Conservation (phyloP, 371 early-diverging fungal genomes). For the Circinella umbellata region DNA sequence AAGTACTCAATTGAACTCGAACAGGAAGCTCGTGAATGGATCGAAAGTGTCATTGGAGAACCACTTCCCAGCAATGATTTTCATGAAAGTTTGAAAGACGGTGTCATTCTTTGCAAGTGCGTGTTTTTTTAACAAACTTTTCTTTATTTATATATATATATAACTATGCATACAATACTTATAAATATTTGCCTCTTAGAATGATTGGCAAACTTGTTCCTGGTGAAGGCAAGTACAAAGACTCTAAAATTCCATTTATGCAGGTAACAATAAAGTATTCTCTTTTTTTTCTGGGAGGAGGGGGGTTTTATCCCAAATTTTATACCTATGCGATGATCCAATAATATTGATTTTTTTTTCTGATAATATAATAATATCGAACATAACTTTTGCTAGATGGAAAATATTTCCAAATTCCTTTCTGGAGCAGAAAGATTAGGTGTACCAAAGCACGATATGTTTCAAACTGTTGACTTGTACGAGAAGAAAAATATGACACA, state of each 20-base stretch:
- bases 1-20: slow-evolving; percentile 67
- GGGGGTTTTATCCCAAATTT: too few relatives aligned
- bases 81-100: slow-evolving; percentile 78
- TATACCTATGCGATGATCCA: too few relatives aligned
- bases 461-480: slow-evolving; percentile 91
- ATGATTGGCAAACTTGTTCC: slow-evolving; percentile 66
- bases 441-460: slow-evolving; percentile 82
- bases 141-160: background rate
- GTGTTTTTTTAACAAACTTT: slow-evolving; percentile 11
- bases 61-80: slow-evolving; percentile 56
- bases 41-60: slow-evolving; percentile 65
- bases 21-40: slow-evolving; percentile 65
- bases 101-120: slow-evolving; percentile 83
- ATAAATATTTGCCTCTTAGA: slow-evolving; percentile 26
- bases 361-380: too few relatives aligned
- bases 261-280: slow-evolving; percentile 51
- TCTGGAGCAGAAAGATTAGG: slow-evolving; percentile 72
- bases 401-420: slow-evolving; percentile 87
- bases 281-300: too few relatives aligned
- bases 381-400: slow-evolving; percentile 59
- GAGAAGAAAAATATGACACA: slow-evolving; percentile 87
- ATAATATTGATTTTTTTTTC: background rate
- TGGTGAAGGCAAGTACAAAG: slow-evolving; percentile 63
- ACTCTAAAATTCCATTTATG: slow-evolving; percentile 81
- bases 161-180: background rate